Evolutionary conservation across 257 asterid species (phyloP).

Genomic region (Lycium barbarum): DNA sequence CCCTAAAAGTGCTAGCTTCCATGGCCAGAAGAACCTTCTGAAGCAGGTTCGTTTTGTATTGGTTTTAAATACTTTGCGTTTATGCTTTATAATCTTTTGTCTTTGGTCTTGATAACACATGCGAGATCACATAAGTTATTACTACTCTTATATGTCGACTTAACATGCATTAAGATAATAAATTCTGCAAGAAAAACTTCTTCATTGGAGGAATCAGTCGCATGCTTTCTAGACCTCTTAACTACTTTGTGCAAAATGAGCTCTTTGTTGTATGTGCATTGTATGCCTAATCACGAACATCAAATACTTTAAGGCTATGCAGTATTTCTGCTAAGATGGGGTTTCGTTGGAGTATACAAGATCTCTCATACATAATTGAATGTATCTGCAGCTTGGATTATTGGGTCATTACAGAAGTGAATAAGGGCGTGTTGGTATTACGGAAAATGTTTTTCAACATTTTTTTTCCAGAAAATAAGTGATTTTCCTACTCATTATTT

Average conservation of each 20-base stretch:
- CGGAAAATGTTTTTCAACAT: too few relatives aligned
- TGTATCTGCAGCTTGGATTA: not conserved
- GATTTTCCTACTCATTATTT: too few relatives aligned
- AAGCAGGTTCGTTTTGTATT: not conserved
- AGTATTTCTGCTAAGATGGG: not conserved
- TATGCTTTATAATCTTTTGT: not conserved
- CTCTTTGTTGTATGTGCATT: not conserved
- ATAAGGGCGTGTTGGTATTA: not conserved
- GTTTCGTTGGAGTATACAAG: not conserved
- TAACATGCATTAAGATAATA: not conserved
- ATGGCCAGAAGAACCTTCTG: not conserved
- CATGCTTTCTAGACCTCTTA: not conserved
- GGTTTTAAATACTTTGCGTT: not conserved
- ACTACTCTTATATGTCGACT: not conserved
- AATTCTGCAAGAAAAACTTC: slow-evolving; percentile 11
- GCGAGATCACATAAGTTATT: not conserved
- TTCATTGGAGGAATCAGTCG: not conserved
- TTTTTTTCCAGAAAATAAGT: too few relatives aligned
- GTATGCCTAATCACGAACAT: not conserved
- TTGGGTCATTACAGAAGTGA: not conserved
- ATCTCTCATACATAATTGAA: not conserved
- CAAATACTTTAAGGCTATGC: not conserved
- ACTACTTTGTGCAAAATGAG: not conserved
- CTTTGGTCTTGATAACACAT: slow-evolving; percentile 9
- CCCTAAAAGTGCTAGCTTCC: not conserved